Evolutionary conservation across 805 yeast genomes (phyloP), one percentile per base, ranked within the genome.

Genomic region (Metschnikowia cerradonensis): DNA sequence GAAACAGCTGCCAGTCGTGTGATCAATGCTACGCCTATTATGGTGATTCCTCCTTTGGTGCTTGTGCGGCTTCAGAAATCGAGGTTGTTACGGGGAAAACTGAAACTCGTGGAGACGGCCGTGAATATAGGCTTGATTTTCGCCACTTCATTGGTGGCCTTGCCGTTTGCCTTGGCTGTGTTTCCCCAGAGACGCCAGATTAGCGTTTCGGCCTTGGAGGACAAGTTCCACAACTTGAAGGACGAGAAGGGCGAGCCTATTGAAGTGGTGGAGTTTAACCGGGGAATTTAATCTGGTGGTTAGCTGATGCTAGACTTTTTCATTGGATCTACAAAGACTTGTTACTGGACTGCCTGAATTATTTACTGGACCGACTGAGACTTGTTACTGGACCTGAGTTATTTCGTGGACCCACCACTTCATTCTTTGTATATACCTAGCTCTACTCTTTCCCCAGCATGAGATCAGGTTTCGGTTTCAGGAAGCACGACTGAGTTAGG

Each of bases 1-100:
- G 98, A 94, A 70, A 94, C 99, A 10, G 98, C 97, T 2, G 83
- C 91, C 32, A 88, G 96, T 41, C 77, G 99, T 65, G 96, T 94
- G 41, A 87, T 92, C 59, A 94, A 90, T 62, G 97, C 98, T 15
- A 88, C 99, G 0, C 99, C 99, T 17, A 80, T 94, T 60, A 94
- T 94, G 99, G 99, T 88, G 19, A 67, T 94, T 5, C 99, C 99
- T 1, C 97, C 99, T 2, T 77, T 94, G 60, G 63, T 89, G 26
- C 77, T 94, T 40, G 90, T 90, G 42, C 81, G 77, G 65, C 73
- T 94, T 56, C 97, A 94, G 71, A 80, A 78, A 57, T 77, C 71
- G 7, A 59, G 84, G 1, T 63, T 84, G 15, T 75, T 91, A 55
- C 83, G 80, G 62, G 86, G 88, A 33, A 87, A 82, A 64, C 79